A percentile compares a stretch with the other conserved stretches of the same genome.
phyloP scores from a whole-genome alignment of 106 monocot genomes.

The Dioscorea zingiberensis region DNA sequence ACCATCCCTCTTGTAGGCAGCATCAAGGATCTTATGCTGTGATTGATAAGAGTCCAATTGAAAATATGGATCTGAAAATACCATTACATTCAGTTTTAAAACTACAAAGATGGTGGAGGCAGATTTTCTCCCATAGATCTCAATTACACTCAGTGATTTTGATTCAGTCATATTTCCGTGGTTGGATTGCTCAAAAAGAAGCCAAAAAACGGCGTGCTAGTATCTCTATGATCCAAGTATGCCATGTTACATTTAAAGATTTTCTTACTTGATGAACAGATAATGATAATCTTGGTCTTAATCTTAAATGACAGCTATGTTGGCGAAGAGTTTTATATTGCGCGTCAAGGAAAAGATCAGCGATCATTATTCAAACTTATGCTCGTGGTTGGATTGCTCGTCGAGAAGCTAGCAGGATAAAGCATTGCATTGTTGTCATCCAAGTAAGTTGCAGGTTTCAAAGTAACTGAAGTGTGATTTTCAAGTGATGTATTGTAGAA shows the following conservation, averaged over 20 bases:
- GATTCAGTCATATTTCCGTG: conserved; percentile 36
- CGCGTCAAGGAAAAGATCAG: conserved; percentile 21
- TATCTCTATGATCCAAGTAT: conserved; percentile 33
- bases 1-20: background rate
- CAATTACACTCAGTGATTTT: conserved; percentile 16
- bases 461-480: background rate
- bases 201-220: conserved; percentile 10
- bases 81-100: conserved; percentile 21
- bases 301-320: conserved; percentile 39
- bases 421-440: conserved; percentile 27
- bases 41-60: background rate
- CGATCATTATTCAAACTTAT: conserved; percentile 36
- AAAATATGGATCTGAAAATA: conserved; percentile 20
- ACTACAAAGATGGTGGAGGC: conserved; percentile 67
- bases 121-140: conserved; percentile 14
- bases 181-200: conserved; percentile 20
- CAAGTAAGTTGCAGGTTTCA: conserved; percentile 29
- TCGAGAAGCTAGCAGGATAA: conserved; percentile 8
- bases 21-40: background rate
- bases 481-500: too few species aligned
- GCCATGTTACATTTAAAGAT: background rate
- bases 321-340: conserved; percentile 39
- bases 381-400: conserved; percentile 54
- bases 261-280: background rate
- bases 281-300: background rate